phyloP scores from a whole-genome alignment of 148 eudicot genomes.

The Amaranthus palmeri region DNA sequence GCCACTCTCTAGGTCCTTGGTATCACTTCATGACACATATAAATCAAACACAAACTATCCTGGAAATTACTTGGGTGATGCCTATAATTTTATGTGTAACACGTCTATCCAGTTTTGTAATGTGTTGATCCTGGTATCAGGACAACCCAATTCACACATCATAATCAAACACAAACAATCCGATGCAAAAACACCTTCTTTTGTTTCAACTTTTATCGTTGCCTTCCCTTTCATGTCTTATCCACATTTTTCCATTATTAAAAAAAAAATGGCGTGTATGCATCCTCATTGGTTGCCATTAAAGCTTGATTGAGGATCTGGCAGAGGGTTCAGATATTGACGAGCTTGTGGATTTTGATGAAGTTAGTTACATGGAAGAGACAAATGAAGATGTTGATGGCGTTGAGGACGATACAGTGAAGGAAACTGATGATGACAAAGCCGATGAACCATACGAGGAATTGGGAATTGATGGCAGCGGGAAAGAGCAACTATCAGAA shows the following conservation, averaged over 20 bases:
- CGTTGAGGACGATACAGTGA: slow-evolving; percentile 62
- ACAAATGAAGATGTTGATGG: slow-evolving; percentile 83
- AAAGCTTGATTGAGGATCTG: slow-evolving; percentile 25
- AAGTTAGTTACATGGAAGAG: slow-evolving; percentile 80
- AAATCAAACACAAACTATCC: slow-evolving; percentile 9
- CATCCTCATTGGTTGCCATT: slow-evolving; percentile 26
- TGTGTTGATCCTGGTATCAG: slow-evolving; percentile 12
- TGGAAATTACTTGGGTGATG: slow-evolving; percentile 4
- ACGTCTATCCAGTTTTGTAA: slow-evolving; percentile 9
- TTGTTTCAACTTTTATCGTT: slow-evolving; percentile 16
- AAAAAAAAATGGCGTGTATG: slow-evolving; percentile 22
- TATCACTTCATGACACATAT: slow-evolving; percentile 4
- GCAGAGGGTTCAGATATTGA: slow-evolving; percentile 78
- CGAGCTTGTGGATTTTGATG: slow-evolving; percentile 95
- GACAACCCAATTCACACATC: slow-evolving; percentile 11
- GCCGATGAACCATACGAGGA: slow-evolving; percentile 54
- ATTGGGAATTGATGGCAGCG: slow-evolving; percentile 40
- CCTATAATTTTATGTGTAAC: slow-evolving; percentile 17
- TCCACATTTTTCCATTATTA: slow-evolving; percentile 19
- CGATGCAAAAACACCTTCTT: slow-evolving; percentile 20
- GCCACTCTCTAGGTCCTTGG: slow-evolving; percentile 5
- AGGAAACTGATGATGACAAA: slow-evolving; percentile 50
- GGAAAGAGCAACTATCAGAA: slow-evolving; percentile 44
- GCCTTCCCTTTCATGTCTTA: slow-evolving; percentile 27
- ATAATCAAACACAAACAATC: slow-evolving; percentile 24